Percentiles rank a stretch among this genome's conserved stretches.
These are phyloP conservation scores for Chlorella sp. DNA, from an alignment of 139 green algal species.

Conservation along the genomic window DNA sequence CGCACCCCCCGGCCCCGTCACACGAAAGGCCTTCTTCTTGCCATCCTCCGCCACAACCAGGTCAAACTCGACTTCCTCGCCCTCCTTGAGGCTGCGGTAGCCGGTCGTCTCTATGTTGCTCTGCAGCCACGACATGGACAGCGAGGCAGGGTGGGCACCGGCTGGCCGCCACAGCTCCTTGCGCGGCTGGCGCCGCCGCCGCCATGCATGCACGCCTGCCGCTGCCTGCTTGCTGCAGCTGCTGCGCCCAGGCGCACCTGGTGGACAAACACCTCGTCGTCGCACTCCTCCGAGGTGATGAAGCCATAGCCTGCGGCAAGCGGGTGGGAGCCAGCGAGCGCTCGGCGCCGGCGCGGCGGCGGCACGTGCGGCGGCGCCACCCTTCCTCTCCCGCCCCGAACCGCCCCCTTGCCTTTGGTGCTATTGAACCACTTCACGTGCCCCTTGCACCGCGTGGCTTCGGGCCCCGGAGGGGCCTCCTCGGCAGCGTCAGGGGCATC, in stretches of 20 bases:
- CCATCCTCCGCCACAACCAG: slow-evolving; percentile 88
- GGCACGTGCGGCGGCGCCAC: background rate
- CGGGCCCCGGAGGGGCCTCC: too few species aligned
- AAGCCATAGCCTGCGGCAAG: slow-evolving; percentile 69
- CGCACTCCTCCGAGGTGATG: slow-evolving; percentile 86
- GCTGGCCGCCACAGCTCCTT: too few species aligned
- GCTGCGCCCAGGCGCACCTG: slow-evolving; percentile 67
- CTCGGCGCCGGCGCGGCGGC: background rate
- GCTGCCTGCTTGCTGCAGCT: background rate
- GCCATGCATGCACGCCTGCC: background rate
- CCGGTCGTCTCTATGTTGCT: slow-evolving; percentile 93
- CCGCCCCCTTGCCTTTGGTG: slow-evolving; percentile 59
- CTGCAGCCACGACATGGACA: slow-evolving; percentile 51
- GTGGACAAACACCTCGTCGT: slow-evolving; percentile 96
- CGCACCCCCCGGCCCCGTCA: slow-evolving; percentile 86
- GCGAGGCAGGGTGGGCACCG: background rate
- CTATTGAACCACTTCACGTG: slow-evolving; percentile 96
- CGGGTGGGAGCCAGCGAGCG: too few species aligned
- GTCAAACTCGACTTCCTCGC: slow-evolving; percentile 93
- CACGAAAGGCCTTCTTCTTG: slow-evolving; percentile 90
- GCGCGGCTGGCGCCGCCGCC: too few species aligned
- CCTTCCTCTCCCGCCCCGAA: too few species aligned
- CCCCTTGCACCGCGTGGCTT: slow-evolving; percentile 30
- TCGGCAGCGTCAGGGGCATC: too few species aligned
- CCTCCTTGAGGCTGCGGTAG: slow-evolving; percentile 92